Evolutionary conservation across 2,329 filamentous ascomycete genomes (phyloP), one percentile per base, ranked within the genome.

Genomic region (Cadophora luteo-olivacea): DNA sequence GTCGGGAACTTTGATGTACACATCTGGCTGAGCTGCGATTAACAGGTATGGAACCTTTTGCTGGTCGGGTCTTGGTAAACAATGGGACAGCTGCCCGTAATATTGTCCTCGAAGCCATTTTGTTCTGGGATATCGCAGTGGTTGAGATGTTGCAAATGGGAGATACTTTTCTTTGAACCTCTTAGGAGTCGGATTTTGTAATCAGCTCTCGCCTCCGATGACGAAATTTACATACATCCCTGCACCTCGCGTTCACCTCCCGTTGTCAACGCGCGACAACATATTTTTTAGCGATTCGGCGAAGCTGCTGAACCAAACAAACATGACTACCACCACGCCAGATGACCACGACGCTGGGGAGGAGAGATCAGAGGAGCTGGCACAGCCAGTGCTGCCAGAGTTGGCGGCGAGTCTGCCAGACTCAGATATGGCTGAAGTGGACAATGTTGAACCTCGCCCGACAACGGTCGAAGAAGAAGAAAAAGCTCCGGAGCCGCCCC

Each of bases 1-100:
- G 73, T 69, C 81, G 77, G 49, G 80, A 78, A 54, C 80, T 80
- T 70, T 80, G 82, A 70, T 83, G 81, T 36, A 83, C 75, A 66
- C 73, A 78, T 77, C 81, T 79, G 67, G 77, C 78, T 75, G 77
- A 52, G 54, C 45, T 66, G 58, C 76, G 73, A 36, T 74, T 74
- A n/a, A 78, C 69, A 51, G 75, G 70, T 57, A 78, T 70, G 62
- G 74, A 69, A 65, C 75, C 74, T 63, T 75, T 74, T 45, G 76
- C 74, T 64, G 75, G 70, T 69, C 74, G 68, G 32, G 57, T 66
- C 61, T 74, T 75, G 8, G 68, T 67, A 52, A 77, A 60, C 16
- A 75, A 68, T 7, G 71, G 67, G 24, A 61, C 61, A 41, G 70
- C 71, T 61, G 67, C 65, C 51, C 70, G 71, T 33, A 70, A 66